Percentiles rank a stretch among this genome's conserved stretches.
Conservation (phyloP, 352 stramenopile genomes). For the Globisporangium nodosum region DNA sequence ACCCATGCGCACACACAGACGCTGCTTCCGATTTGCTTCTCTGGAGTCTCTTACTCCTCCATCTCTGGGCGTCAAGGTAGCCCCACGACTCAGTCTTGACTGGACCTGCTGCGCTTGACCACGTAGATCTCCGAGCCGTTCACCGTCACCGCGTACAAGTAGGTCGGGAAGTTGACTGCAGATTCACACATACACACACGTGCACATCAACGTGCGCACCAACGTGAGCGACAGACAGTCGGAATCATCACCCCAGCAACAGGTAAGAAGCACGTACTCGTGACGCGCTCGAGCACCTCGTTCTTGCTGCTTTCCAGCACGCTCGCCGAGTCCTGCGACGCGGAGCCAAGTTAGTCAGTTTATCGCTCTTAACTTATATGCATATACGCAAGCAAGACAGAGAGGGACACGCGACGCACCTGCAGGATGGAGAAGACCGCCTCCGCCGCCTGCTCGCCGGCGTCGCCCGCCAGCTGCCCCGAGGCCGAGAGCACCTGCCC, state of each 20-base stretch:
- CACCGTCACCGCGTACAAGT: slow-evolving; percentile 64
- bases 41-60: too few relatives aligned
- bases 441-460: slow-evolving; percentile 46
- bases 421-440: slow-evolving; percentile 65
- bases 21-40: background rate
- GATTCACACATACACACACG: background rate
- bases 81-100: slow-evolving; percentile 9
- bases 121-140: slow-evolving; percentile 64
- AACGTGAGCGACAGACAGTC: background rate
- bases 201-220: too few relatives aligned
- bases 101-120: slow-evolving; percentile 45
- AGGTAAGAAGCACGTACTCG: slow-evolving; percentile 24
- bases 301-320: slow-evolving; percentile 47
- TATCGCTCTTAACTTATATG: background rate
- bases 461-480: slow-evolving; percentile 44
- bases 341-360: too few relatives aligned
- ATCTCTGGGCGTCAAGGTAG: too few relatives aligned
- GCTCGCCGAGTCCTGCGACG: slow-evolving; percentile 39
- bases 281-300: slow-evolving; percentile 61
- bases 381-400: background rate
- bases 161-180: slow-evolving; percentile 60
- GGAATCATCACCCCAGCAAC: background rate
- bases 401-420: slow-evolving; percentile 9
- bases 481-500: slow-evolving; percentile 60
- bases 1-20: slow-evolving; percentile 10